phyloP scores from a whole-genome alignment of 202 grass and related monocot species.

The Zizania palustris region DNA sequence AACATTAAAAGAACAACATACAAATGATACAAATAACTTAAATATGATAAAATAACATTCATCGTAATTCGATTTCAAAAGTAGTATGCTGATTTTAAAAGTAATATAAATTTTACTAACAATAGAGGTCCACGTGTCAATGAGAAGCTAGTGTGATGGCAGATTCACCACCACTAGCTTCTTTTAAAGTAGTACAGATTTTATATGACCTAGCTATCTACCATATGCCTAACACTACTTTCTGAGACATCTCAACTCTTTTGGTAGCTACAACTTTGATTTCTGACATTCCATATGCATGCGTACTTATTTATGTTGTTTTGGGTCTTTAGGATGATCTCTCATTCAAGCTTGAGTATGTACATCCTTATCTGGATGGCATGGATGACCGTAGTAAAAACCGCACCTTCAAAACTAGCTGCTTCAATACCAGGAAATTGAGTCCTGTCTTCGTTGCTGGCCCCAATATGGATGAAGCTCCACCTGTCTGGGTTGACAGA shows the following conservation, averaged over 20 bases:
- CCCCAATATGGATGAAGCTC: conserved; percentile 81
- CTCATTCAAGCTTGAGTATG: conserved; percentile 95
- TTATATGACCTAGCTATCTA: conserved; percentile 23
- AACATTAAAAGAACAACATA: no score
- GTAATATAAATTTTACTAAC: no score
- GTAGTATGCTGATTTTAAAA: no score
- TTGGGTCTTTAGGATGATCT: conserved; percentile 71
- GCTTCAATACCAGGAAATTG: conserved; percentile 94
- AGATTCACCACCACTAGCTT: no score
- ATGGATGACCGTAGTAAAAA: conserved; percentile 73
- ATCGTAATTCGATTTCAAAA: no score
- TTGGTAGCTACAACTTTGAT: neutral
- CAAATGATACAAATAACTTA: no score
- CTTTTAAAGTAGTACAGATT: no score
- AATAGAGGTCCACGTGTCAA: no score
- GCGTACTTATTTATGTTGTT: neutral
- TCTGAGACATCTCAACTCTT: conserved; percentile 12
- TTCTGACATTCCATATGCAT: neutral
- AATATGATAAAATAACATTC: no score
- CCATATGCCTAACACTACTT: neutral
- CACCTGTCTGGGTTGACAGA: conserved; percentile 94
- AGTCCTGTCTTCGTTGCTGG: conserved; percentile 98
- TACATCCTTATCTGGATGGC: conserved; percentile 92
- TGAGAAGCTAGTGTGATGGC: no score
- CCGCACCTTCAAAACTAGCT: conserved; percentile 90